Evolutionary conservation across 163 green algal species (phyloP), one percentile per base, ranked within the genome.

Genomic region (Coccomyxa subellipsoidea): DNA sequence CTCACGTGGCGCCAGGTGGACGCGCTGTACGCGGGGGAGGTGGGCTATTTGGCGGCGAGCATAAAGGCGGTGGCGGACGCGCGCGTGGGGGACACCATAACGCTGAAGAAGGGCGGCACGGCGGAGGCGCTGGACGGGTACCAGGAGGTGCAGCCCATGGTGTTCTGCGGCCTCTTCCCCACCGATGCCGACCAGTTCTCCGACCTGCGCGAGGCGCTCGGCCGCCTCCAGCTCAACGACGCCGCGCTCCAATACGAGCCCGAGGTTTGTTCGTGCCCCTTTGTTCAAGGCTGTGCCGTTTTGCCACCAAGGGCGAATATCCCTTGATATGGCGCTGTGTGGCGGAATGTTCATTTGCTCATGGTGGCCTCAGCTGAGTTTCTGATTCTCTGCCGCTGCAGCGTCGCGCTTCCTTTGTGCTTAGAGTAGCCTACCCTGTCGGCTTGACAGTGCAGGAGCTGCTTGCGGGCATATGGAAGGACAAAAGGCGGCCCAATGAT

Each of bases 221-320:
- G 92, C 40, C 96, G 96, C 88, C 93, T 99, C 83, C 95, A 98
- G 88, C 90, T 98, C 38, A 99, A 98, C 86, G 96, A 99, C 83
- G 93, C 95, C 35, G 94, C 96, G 4, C 88, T 99, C 23, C 84
- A 88, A 35, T 98, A 93, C 84, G 94, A 98, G 85, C 92, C 93
- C 10, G 94, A 97, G 86, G 90, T 95, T 25, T 2, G 78, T 34
- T 23, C 37, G 15, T 27, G 18, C n/a, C 72, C 35, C 47, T 27
- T 59, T 59, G 21, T 18, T 59, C 47, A 12, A 59, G 21, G 4
- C 47, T 27, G 47, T n/a, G n/a, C n/a, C n/a, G n/a, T n/a, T n/a
- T n/a, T n/a, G n/a, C n/a, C n/a, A n/a, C n/a, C n/a, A n/a, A n/a
- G n/a, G n/a, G n/a, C n/a, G n/a, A n/a, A n/a, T n/a, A n/a, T n/a